Evolutionary conservation across 2,329 filamentous ascomycete genomes (phyloP).

Genomic region (Diplodia mutila): DNA sequence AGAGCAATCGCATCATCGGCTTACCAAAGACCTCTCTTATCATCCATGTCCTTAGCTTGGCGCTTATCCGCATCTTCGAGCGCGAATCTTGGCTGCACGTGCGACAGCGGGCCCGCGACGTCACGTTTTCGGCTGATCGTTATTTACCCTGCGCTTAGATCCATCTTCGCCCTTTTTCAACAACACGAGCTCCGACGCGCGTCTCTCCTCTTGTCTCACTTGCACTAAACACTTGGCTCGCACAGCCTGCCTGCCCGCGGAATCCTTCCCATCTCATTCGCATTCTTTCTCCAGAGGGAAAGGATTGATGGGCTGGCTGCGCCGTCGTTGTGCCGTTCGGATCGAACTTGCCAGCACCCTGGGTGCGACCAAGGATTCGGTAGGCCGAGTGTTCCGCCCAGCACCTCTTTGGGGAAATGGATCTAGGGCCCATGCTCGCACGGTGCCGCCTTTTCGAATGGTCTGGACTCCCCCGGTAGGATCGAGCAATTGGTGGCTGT

Average conservation of each 20-base stretch:
- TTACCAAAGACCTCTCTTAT: not conserved
- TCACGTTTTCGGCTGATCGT: not conserved
- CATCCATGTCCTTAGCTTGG: not conserved
- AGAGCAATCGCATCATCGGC: constrained; percentile 4
- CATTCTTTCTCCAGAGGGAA: not conserved
- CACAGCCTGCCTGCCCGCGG: not conserved
- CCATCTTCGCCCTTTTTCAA: not conserved
- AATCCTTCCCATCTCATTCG: not conserved
- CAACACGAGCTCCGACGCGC: not conserved
- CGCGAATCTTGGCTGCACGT: not conserved
- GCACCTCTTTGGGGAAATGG: not conserved
- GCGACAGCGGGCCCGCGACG: not conserved
- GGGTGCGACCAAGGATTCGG: not conserved
- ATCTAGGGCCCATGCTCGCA: not conserved
- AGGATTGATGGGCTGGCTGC: not conserved
- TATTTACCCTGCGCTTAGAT: not conserved
- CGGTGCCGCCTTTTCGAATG: not conserved
- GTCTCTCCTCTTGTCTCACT: not conserved
- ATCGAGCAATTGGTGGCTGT: not conserved
- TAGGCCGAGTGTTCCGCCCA: not conserved
- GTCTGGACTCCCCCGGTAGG: not conserved
- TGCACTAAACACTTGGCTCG: not conserved
- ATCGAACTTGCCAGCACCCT: not conserved
- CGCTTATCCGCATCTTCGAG: not conserved
- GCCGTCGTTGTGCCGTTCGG: not conserved